Evolutionary conservation across 768 basidiomycete genomes (phyloP).

Genomic region (Pholiota microspora): DNA sequence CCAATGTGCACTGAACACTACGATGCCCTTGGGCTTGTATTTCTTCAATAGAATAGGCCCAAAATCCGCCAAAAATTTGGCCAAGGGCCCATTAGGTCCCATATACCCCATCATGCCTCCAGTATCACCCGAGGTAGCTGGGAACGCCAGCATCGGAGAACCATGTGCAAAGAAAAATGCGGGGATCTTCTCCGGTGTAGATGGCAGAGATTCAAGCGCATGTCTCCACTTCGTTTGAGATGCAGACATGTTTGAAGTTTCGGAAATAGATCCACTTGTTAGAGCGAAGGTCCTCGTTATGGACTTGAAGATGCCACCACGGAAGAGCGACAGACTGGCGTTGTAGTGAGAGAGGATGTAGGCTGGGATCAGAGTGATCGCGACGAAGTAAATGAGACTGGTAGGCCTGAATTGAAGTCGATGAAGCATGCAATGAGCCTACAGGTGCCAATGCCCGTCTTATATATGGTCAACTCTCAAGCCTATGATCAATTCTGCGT

Average conservation of each 20-base stretch:
- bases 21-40: conserved; percentile 75
- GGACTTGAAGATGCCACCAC: conserved; percentile 8
- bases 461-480: not conserved
- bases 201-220: conserved; percentile 53
- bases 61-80: conserved; percentile 60
- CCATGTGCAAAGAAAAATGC: conserved; percentile 79
- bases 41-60: conserved; percentile 63
- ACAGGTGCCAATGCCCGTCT: not conserved
- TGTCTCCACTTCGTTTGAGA: conserved; percentile 40
- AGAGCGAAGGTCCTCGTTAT: conserved; percentile 3
- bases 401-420: not conserved
- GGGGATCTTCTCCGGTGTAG: conserved; percentile 61
- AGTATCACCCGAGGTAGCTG: conserved; percentile 17
- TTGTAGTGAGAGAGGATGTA: conserved; percentile 14
- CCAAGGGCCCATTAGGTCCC: conserved; percentile 54
- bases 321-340: conserved; percentile 12
- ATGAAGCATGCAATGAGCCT: conserved; percentile 9
- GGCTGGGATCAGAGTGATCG: conserved; percentile 13
- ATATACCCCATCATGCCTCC: conserved; percentile 26
- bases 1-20: conserved; percentile 85
- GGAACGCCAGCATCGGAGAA: conserved; percentile 50
- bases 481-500: not conserved
- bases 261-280: not conserved
- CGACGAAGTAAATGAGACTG: conserved; percentile 6
- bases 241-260: conserved; percentile 13